phyloP scores from a whole-genome alignment of 2,329 filamentous ascomycete genomes.

The Alternaria sp. region DNA sequence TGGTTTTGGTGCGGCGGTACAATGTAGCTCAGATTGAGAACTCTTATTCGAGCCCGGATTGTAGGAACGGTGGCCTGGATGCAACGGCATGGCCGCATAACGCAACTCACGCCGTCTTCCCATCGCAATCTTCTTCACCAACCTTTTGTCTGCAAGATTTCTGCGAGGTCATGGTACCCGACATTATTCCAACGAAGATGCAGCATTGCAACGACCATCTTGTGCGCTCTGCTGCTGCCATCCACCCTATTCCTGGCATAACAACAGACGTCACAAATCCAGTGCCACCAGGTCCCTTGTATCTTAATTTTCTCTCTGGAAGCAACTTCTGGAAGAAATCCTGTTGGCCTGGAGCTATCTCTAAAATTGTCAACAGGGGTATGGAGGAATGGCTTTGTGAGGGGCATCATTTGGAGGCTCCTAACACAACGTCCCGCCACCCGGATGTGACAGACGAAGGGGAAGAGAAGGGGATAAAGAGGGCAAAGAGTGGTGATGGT shows the following conservation, averaged over 20 bases:
- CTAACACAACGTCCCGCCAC: constrained; percentile 11
- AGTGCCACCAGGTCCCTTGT: constrained; percentile 70
- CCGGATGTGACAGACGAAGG: constrained; percentile 30
- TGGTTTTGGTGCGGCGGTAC: constrained; percentile 87
- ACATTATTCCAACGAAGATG: constrained; percentile 84
- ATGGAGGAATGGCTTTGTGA: constrained; percentile 67
- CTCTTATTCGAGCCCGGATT: neutral
- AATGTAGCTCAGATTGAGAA: constrained; percentile 52
- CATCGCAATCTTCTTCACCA: constrained; percentile 53
- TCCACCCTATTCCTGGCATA: constrained; percentile 51
- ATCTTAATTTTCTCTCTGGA: constrained; percentile 88
- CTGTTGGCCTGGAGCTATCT: constrained; percentile 95
- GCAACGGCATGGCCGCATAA: constrained; percentile 85
- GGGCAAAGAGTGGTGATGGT: constrained; percentile 66
- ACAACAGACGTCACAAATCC: constrained; percentile 51
- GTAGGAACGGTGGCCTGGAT: constrained; percentile 59
- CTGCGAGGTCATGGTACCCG: constrained; percentile 81
- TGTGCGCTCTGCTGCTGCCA: constrained; percentile 66
- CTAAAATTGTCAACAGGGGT: constrained; percentile 84
- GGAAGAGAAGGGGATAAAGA: constrained; percentile 47
- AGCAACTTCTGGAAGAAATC: constrained; percentile 93
- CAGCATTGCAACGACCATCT: constrained; percentile 77
- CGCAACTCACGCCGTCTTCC: constrained; percentile 77
- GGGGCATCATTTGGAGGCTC: constrained; percentile 55
- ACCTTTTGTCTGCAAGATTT: constrained; percentile 88